Evolutionary conservation across 305 asterid genomes (phyloP).

Genomic region (Fraxinus nigra): DNA sequence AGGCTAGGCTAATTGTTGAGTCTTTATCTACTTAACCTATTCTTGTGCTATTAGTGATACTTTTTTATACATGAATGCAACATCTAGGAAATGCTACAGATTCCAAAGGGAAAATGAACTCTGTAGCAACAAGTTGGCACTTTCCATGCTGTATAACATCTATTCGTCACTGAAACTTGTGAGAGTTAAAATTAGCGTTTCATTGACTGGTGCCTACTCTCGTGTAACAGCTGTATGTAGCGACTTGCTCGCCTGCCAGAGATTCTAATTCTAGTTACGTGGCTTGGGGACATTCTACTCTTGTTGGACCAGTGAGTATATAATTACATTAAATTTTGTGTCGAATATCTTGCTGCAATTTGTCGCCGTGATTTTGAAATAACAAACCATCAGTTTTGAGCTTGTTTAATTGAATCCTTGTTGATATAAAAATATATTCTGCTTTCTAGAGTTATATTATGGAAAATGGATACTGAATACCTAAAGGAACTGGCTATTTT

Average conservation of each 20-base stretch:
- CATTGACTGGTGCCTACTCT: conserved; percentile 15
- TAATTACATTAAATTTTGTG: neutral
- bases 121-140: conserved; percentile 1
- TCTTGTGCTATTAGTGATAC: neutral
- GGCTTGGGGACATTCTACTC: conserved; percentile 98
- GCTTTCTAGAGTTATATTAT: neutral
- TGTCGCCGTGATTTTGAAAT: conserved; percentile 12
- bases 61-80: neutral
- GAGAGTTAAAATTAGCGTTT: neutral
- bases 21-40: neutral
- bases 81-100: neutral
- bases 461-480: neutral
- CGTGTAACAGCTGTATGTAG: conserved; percentile 65
- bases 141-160: neutral
- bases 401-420: conserved; percentile 1
- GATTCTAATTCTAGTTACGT: conserved; percentile 69
- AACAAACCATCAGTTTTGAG: neutral
- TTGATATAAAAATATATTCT: neutral
- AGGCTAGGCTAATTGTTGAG: neutral
- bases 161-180: neutral
- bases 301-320: conserved; percentile 76
- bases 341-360: neutral
- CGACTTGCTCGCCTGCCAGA: conserved; percentile 94
- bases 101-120: neutral
- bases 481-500: conserved; percentile 7